These are phyloP conservation scores for Ceratobasidium sp. DNA, from an alignment of 1,284 basidiomycete species.

Conservation along the genomic window DNA sequence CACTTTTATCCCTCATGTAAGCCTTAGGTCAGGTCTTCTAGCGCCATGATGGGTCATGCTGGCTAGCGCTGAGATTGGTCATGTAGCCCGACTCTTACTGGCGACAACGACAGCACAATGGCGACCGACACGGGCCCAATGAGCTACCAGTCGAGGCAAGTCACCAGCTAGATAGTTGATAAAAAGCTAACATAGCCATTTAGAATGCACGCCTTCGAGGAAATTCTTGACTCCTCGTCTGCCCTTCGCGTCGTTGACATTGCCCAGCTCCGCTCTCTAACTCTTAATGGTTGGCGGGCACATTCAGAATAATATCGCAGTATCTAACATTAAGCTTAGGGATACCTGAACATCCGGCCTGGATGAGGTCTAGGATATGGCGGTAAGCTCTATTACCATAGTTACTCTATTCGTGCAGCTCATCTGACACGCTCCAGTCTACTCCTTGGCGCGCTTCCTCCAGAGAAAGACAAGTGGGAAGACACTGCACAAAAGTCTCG, in stretches of 20 bases:
- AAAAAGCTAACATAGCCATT: not conserved
- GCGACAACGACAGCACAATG: conserved; percentile 25
- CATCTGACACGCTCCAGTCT: conserved; percentile 31
- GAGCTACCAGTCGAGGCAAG: conserved; percentile 33
- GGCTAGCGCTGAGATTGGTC: conserved; percentile 23
- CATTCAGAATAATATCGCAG: not conserved
- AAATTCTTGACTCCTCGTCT: conserved; percentile 43
- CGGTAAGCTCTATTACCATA: conserved; percentile 31
- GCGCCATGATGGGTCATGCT: too few species aligned
- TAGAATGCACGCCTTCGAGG: conserved; percentile 45
- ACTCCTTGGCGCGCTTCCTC: conserved; percentile 45
- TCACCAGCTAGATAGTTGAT: not conserved
- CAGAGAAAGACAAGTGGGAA: conserved; percentile 45
- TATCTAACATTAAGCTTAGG: conserved; percentile 17
- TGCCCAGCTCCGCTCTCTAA: conserved; percentile 35
- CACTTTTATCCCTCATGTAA: conserved; percentile 28
- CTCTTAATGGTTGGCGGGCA: conserved; percentile 37
- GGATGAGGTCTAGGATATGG: conserved; percentile 46
- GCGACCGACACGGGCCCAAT: conserved; percentile 21
- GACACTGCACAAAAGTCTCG: conserved; percentile 35
- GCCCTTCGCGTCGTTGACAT: conserved; percentile 42
- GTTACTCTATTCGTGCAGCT: not conserved
- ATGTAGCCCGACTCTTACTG: conserved; percentile 7
- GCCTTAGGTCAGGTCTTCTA: conserved; percentile 16
- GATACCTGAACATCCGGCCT: conserved; percentile 44